Percentiles rank a stretch among this genome's conserved stretches.
phyloP scores from a whole-genome alignment of 805 yeast genomes.

The Ogataea salicorniae region DNA sequence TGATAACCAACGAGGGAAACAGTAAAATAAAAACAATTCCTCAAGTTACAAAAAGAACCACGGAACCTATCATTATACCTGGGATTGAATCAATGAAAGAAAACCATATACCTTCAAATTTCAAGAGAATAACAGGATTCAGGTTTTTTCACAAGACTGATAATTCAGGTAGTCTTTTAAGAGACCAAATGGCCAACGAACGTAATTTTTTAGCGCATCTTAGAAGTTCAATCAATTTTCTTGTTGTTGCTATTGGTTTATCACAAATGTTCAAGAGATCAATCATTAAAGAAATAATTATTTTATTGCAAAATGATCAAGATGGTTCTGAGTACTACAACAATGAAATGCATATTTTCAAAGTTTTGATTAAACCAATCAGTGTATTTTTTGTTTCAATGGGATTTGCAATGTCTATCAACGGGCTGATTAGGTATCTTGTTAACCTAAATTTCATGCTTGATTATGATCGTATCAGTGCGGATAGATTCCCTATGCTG shows the following conservation, averaged over 20 bases:
- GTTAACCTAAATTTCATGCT: conserved; percentile 16
- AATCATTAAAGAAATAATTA: conserved; percentile 6
- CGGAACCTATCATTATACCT: too few relatives aligned
- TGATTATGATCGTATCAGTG: conserved; percentile 10
- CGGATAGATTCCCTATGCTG: conserved; percentile 12
- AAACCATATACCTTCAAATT: too few relatives aligned
- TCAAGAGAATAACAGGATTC: neutral
- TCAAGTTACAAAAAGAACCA: too few relatives aligned
- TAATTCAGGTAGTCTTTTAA: conserved; percentile 37
- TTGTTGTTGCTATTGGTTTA: conserved; percentile 37
- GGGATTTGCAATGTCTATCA: conserved; percentile 5
- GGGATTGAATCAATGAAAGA: too few relatives aligned
- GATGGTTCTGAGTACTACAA: neutral
- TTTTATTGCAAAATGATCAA: neutral
- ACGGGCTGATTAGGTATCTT: conserved; percentile 13
- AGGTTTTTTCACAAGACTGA: conserved; percentile 14
- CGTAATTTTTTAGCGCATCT: conserved; percentile 45
- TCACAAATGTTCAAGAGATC: conserved; percentile 36
- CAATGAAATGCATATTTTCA: conserved; percentile 3
- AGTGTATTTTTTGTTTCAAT: conserved; percentile 8
- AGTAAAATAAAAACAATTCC: too few relatives aligned
- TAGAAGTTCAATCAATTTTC: conserved; percentile 36
- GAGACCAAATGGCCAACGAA: conserved; percentile 48
- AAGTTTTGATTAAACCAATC: conserved; percentile 12
- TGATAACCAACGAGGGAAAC: too few relatives aligned